Conservation (phyloP, 2,329 filamentous ascomycete genomes). For the Dactylellina haptotyla region DNA sequence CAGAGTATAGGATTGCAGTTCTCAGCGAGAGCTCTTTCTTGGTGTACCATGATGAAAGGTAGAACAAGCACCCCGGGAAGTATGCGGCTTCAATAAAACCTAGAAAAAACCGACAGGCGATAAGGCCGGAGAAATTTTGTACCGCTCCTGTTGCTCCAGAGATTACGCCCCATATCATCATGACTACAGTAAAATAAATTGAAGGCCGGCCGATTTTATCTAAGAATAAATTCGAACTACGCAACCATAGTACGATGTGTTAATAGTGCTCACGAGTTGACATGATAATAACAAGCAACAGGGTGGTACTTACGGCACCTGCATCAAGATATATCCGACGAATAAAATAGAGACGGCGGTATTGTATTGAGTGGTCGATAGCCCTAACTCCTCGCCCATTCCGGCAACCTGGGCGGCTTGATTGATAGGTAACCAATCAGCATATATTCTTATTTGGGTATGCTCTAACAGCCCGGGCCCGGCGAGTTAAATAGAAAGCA, state of each 20-base stretch:
- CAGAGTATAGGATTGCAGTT: constrained; percentile 74
- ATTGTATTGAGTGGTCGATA: constrained; percentile 63
- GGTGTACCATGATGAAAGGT: constrained; percentile 72
- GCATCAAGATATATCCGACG: constrained; percentile 62
- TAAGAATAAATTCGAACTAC: constrained; percentile 64
- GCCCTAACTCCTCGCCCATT: constrained; percentile 64
- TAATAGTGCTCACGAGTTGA: too few relatives aligned
- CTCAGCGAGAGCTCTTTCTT: constrained; percentile 74
- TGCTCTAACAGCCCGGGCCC: too few relatives aligned
- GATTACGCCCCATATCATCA: constrained; percentile 71
- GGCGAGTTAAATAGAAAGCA: too few relatives aligned
- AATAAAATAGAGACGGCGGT: constrained; percentile 63
- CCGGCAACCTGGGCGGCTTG: constrained; percentile 66
- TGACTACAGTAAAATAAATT: constrained; percentile 67
- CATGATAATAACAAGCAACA: neutral
- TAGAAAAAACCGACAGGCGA: constrained; percentile 68
- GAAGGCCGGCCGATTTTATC: constrained; percentile 67
- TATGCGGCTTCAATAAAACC: constrained; percentile 73
- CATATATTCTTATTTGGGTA: too few relatives aligned
- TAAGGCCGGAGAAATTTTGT: constrained; percentile 67
- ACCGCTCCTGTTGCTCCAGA: constrained; percentile 69
- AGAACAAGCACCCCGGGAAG: constrained; percentile 72
- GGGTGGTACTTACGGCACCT: constrained; percentile 54
- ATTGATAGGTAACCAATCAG: too few relatives aligned
- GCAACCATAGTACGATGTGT: too few relatives aligned